Evolutionary conservation across 2,329 filamentous ascomycete species (phyloP), one percentile per base, ranked within the genome.

Genomic region (Beauveria sp.): DNA sequence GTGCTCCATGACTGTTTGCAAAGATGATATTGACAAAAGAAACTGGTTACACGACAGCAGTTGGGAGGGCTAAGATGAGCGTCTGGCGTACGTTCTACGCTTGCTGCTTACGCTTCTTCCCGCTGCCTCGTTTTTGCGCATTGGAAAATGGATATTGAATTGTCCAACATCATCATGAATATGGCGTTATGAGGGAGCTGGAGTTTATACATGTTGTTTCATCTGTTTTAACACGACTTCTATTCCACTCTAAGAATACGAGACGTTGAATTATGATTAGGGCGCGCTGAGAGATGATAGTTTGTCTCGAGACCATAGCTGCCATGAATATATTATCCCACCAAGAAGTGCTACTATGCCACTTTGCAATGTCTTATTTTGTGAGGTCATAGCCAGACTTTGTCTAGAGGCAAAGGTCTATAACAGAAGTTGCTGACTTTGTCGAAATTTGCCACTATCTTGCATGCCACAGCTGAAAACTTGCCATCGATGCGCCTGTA

Each of bases 91-190:
- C 43, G 10, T 43, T 34, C 43, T 43, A 34, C 24, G 40, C 6
- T 14, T 24, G 24, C 40, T 18, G 16, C 38, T 38, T 16, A 28
- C 52, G 6, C 24, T 6, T 20, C 5, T 20, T 42, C 7, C 31
- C 12, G 14, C 52, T n/a, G 9, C 52, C 18, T 34, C 24, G 31
- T 57, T 51, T 48, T 52, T 62, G 45, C 52, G n/a, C 53, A 56
- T 57, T 45, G 46, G 53, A 26, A 45, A 51, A 43, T 42, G 58
- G 58, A 61, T 61, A 61, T 8, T 5, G 50, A 34, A 48, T 51
- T 62, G 46, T 57, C 52, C 53, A 40, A 52, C 24, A 49, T 49
- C 18, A 62, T 62, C 60, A 62, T 62, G 60, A 62, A 16, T 5
- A 62, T 45, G 53, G 60, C 53, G 60, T 62, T 57, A 40, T 51